Conservation (phyloP, 2,329 filamentous ascomycete species). For the Intubia oerlemansii region DNA sequence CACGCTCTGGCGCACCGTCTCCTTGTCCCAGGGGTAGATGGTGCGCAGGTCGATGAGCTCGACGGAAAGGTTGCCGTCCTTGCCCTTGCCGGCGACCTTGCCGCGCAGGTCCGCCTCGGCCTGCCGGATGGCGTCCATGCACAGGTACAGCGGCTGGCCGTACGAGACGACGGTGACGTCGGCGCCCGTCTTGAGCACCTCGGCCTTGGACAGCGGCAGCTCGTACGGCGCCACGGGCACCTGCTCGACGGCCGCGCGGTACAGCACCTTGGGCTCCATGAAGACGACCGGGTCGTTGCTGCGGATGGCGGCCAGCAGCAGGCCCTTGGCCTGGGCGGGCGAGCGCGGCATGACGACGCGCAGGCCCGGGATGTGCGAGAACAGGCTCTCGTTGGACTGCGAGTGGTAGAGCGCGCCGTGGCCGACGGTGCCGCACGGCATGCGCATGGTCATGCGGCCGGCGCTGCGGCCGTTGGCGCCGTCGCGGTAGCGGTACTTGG, state of each 20-base stretch:
- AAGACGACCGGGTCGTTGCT: slow-evolving; percentile 77
- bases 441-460: slow-evolving; percentile 67
- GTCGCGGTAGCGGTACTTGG: slow-evolving; percentile 67
- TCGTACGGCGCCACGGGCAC: slow-evolving; percentile 64
- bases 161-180: slow-evolving; percentile 76
- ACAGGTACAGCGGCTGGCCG: slow-evolving; percentile 74
- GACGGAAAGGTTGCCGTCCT: slow-evolving; percentile 48
- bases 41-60: slow-evolving; percentile 80
- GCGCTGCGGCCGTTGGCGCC: slow-evolving; percentile 34
- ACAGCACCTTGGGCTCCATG: slow-evolving; percentile 86
- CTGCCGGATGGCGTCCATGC: slow-evolving; percentile 52
- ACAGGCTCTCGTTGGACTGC: slow-evolving; percentile 73
- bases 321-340: slow-evolving; percentile 71
- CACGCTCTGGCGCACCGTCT: slow-evolving; percentile 62
- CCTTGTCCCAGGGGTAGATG: slow-evolving; percentile 78
- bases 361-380: slow-evolving; percentile 71
- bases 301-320: slow-evolving; percentile 56
- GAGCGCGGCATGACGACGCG: slow-evolving; percentile 73
- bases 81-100: slow-evolving; percentile 1
- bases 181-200: slow-evolving; percentile 59
- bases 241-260: slow-evolving; percentile 78
- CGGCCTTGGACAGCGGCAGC: slow-evolving; percentile 70
- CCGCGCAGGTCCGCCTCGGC: slow-evolving; percentile 59
- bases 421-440: slow-evolving; percentile 79
- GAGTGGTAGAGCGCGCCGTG: slow-evolving; percentile 79